Evolutionary conservation across 495 filamentous ascomycete species (phyloP).

Genomic region (Xylaria longipes): DNA sequence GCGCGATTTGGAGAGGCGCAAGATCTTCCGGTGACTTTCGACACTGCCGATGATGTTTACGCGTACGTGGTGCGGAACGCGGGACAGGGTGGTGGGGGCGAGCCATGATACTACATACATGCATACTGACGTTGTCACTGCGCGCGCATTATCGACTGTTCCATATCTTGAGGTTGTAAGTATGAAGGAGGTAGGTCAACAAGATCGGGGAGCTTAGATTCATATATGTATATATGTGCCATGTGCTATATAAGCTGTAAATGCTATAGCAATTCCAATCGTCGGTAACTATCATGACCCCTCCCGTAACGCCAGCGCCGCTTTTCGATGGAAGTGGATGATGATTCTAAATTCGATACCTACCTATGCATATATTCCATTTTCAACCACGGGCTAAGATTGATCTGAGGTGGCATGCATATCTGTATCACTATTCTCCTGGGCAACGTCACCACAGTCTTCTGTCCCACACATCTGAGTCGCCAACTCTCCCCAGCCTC

Average conservation of each 20-base stretch:
- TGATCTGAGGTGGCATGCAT: background rate
- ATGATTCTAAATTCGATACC: background rate
- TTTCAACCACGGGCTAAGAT: background rate
- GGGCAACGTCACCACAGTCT: background rate
- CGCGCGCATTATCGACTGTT: too few species aligned
- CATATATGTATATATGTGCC: background rate
- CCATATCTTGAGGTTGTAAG: too few species aligned
- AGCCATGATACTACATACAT: background rate
- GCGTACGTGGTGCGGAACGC: conserved; percentile 7
- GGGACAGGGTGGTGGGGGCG: background rate
- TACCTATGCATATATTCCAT: background rate
- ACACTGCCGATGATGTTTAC: background rate
- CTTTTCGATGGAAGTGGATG: background rate
- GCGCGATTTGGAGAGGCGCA: conserved; percentile 3
- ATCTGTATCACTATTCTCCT: conserved; percentile 1
- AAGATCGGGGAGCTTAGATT: background rate
- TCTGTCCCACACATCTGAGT: background rate
- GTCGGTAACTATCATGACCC: background rate
- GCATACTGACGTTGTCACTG: too few species aligned
- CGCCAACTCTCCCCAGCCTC: conserved; percentile 64
- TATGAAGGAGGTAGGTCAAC: background rate
- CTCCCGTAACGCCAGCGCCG: background rate
- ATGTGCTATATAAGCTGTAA: conserved; percentile 8
- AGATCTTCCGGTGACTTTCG: conserved; percentile 1
- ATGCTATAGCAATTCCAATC: conserved; percentile 12